These are phyloP conservation scores for Alternaria brassicae DNA, from an alignment of 2,329 filamentous ascomycete species.

Conservation along the genomic window DNA sequence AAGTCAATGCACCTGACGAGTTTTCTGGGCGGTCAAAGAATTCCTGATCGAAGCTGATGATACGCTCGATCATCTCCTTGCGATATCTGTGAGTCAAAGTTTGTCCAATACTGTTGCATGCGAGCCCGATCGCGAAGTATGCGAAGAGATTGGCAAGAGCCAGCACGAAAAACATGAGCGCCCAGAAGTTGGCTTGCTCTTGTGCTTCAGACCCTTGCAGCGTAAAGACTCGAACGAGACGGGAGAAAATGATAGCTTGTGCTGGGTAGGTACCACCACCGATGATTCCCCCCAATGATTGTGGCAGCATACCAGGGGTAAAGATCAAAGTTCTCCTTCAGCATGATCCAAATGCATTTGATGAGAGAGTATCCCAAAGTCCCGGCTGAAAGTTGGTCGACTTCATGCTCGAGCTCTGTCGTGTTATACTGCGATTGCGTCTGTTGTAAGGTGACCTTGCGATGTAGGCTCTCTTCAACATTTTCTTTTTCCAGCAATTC, in stretches of 20 bases:
- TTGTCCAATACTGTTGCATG: slow-evolving; percentile 67
- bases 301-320: background rate
- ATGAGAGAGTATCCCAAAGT: slow-evolving; percentile 16
- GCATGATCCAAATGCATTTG: slow-evolving; percentile 21
- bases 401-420: slow-evolving; percentile 2
- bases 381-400: slow-evolving; percentile 17
- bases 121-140: slow-evolving; percentile 62
- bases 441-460: slow-evolving; percentile 9
- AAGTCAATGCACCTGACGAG: slow-evolving; percentile 80
- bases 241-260: slow-evolving; percentile 27
- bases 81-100: slow-evolving; percentile 13
- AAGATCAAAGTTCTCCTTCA: slow-evolving; percentile 18
- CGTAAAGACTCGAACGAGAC: slow-evolving; percentile 25
- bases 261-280: slow-evolving; percentile 6
- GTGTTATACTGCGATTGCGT: slow-evolving; percentile 13
- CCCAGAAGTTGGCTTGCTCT: slow-evolving; percentile 26
- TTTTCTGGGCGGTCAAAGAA: slow-evolving; percentile 92
- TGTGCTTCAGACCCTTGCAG: slow-evolving; percentile 19
- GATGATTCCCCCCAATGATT: background rate
- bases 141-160: slow-evolving; percentile 24
- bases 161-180: slow-evolving; percentile 36
- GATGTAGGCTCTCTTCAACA: slow-evolving; percentile 2
- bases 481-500: slow-evolving; percentile 4
- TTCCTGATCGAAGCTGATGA: slow-evolving; percentile 82
- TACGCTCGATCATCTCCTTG: slow-evolving; percentile 16